Conservation (phyloP, 83 land plant genomes). For the Thuja plicata region DNA sequence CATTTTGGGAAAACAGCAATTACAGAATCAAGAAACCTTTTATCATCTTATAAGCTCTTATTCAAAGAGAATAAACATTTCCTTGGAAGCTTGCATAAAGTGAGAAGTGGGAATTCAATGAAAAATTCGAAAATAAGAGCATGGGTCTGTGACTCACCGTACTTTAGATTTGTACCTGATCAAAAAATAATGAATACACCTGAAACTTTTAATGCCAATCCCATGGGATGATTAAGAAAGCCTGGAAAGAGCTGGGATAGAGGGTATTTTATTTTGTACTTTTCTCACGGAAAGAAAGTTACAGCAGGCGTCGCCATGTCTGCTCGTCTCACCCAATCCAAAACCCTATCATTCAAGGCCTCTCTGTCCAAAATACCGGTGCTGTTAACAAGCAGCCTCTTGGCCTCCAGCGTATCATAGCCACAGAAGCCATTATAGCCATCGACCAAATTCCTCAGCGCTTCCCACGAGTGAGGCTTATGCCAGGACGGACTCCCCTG, state of each 20-base stretch:
- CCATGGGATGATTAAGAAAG: neutral
- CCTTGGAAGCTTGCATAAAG: neutral
- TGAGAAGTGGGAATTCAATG: neutral
- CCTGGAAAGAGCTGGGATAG: neutral
- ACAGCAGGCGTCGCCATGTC: neutral
- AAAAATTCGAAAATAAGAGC: neutral
- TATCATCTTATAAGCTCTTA: neutral
- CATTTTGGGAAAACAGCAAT: neutral
- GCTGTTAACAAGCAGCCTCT: conserved; percentile 45
- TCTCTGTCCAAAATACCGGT: conserved; percentile 19
- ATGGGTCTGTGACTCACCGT: neutral
- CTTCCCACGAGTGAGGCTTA: conserved; percentile 56
- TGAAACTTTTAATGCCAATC: neutral
- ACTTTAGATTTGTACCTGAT: neutral
- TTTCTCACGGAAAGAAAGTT: neutral
- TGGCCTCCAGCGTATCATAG: conserved; percentile 37
- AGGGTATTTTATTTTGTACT: neutral
- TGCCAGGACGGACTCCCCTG: conserved; percentile 36
- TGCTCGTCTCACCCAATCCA: conserved; percentile 1
- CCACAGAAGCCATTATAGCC: conserved; percentile 48
- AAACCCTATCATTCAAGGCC: neutral
- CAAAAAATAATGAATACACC: neutral
- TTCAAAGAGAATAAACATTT: neutral
- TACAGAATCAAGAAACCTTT: neutral
- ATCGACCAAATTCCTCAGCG: conserved; percentile 38